Base-by-base conservation (phyloP, 2,329 filamentous ascomycete species). In the Podosphaera xanthii region DNA sequence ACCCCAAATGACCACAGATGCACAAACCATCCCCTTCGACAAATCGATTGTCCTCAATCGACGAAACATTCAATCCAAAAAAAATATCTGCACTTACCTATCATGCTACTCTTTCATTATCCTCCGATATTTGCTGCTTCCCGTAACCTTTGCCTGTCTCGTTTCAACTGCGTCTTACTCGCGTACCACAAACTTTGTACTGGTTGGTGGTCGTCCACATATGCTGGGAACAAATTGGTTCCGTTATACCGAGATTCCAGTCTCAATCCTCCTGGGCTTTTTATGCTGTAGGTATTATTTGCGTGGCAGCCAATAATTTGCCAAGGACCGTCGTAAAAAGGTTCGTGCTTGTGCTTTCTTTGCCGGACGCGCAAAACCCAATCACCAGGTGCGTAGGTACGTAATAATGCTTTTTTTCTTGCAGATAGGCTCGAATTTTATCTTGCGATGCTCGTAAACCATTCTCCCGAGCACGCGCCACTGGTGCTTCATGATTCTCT, bases 271-370 rank as follows among this genome's bases (percentile, higher is more conserved):
- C 52, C 34, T 6, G 6, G 52, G 4, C 9, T n/a, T 36, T n/a
- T 55, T 12, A 55, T 36, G 7, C 12, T 36, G 22, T 38, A 55
- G 3, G 22, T 55, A 38, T 55, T 55, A 55, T 55, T 55, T 36
- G 33, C 52, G 34, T 55, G 52, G 34, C 52, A 55, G 4, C 30
- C 22, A 7, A 38, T n/a, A 14, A 55, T 38, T 40, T 36, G 33
- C 52, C 52, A 55, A 14, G 52, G 52, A 6, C 33, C 34, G 30
- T 55, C 52, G 34, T 55, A 36, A 38, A 55, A 55, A 5, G 12
- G 52, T 55, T 55, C 52, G 35, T 55, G 22, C 52, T 55, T 38
- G 30, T 55, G 52, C 52, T 55, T 55, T 38, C 52, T 55, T 40
- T 36, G 52, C n/a, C 34, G 4, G 4, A 55, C 52, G 12, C 52